These are phyloP conservation scores for Seminavis robusta DNA, from an alignment of 108 stramenopile species.

Conservation along the genomic window DNA sequence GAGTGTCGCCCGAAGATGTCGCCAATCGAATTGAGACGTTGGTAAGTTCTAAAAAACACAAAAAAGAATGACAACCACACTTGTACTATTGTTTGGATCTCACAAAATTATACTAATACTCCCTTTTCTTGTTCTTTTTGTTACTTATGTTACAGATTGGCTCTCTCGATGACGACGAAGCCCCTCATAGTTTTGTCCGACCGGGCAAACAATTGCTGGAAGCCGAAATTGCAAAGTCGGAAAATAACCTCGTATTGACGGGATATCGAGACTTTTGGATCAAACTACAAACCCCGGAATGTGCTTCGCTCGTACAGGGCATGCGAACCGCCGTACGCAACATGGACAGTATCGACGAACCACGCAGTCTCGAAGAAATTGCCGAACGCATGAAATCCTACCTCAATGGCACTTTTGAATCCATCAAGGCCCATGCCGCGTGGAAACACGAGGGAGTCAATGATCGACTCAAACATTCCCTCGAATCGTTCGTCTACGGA, in stretches of 20 bases:
- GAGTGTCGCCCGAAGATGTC: slow-evolving; percentile 6
- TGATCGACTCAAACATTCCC: slow-evolving; percentile 17
- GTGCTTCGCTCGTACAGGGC: slow-evolving; percentile 41
- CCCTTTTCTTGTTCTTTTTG: too few relatives aligned
- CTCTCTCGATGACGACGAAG: too few relatives aligned
- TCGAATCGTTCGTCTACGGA: slow-evolving; percentile 56
- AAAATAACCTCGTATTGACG: slow-evolving; percentile 8
- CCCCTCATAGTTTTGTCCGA: too few relatives aligned
- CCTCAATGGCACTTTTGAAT: slow-evolving; percentile 11
- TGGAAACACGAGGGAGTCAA: slow-evolving; percentile 14
- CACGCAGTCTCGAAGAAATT: not conserved
- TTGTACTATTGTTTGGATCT: not conserved
- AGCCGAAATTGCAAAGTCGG: not conserved
- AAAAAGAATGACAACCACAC: not conserved
- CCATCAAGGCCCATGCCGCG: slow-evolving; percentile 16
- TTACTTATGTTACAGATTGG: too few relatives aligned
- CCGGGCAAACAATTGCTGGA: not conserved
- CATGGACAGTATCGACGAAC: not conserved
- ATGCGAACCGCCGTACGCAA: slow-evolving; percentile 28
- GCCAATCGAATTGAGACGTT: slow-evolving; percentile 24
- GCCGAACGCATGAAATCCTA: slow-evolving; percentile 19
- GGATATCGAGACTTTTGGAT: slow-evolving; percentile 31
- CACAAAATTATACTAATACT: too few relatives aligned
- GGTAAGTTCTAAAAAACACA: slow-evolving; percentile 28
- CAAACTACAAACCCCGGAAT: slow-evolving; percentile 35